phyloP scores from a whole-genome alignment of 257 asterid species.

The Anisodus tanguticus region DNA sequence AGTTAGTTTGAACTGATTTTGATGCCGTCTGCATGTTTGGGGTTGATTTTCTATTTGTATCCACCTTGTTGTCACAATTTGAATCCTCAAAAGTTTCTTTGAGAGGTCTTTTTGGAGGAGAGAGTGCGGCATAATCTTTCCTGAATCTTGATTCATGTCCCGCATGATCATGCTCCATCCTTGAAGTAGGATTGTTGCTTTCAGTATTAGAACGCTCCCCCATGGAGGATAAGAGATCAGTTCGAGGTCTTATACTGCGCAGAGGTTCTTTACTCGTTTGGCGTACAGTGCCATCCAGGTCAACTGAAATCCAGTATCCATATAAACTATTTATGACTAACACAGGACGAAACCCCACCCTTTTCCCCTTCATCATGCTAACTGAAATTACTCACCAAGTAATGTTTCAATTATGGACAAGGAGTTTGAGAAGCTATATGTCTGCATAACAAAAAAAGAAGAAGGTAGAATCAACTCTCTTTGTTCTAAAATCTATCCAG shows the following conservation, averaged over 20 bases:
- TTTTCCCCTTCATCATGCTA: neutral
- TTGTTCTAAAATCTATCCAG: slow-evolving; percentile 31
- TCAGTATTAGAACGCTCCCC: slow-evolving; percentile 42
- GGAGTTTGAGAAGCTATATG: slow-evolving; percentile 80
- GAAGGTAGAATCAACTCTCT: slow-evolving; percentile 29
- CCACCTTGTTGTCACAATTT: slow-evolving; percentile 51
- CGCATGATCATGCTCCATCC: slow-evolving; percentile 41
- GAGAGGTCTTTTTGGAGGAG: slow-evolving; percentile 45
- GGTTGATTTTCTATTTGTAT: slow-evolving; percentile 41
- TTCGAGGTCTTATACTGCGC: slow-evolving; percentile 23
- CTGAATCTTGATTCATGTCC: slow-evolving; percentile 48
- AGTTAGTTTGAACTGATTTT: slow-evolving; percentile 45
- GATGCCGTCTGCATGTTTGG: slow-evolving; percentile 48
- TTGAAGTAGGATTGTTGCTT: slow-evolving; percentile 52
- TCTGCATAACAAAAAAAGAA: slow-evolving; percentile 51
- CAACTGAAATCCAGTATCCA: slow-evolving; percentile 49
- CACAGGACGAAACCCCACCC: neutral
- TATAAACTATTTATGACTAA: slow-evolving; percentile 22
- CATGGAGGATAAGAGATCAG: slow-evolving; percentile 42
- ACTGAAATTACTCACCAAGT: slow-evolving; percentile 56
- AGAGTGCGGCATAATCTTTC: slow-evolving; percentile 46
- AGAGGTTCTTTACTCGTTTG: slow-evolving; percentile 52
- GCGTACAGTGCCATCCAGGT: slow-evolving; percentile 47
- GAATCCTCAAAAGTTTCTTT: slow-evolving; percentile 50
- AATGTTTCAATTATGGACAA: slow-evolving; percentile 82